Conservation (phyloP, 805 yeast species). For the Yueomyces sinensis region DNA sequence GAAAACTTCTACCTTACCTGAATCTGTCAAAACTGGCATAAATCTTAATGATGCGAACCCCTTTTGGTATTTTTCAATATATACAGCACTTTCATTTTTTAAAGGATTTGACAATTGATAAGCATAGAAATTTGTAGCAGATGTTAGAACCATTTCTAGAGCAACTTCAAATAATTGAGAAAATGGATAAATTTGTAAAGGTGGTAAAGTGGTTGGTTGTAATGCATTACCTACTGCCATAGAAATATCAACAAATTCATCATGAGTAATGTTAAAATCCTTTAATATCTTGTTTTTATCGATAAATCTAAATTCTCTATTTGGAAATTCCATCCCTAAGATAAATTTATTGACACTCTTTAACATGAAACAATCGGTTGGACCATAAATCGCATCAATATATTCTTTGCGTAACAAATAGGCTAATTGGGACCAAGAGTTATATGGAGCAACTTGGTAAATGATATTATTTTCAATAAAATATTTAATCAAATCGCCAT, state of each 20-base stretch:
- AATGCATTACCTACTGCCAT: conserved; percentile 68
- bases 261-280: conserved; percentile 47
- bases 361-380: conserved; percentile 63
- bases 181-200: conserved; percentile 25
- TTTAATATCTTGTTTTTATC: conserved; percentile 43
- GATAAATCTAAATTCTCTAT: conserved; percentile 53
- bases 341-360: conserved; percentile 57
- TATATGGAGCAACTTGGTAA: conserved; percentile 70
- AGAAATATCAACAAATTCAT: conserved; percentile 63
- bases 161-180: conserved; percentile 24
- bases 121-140: conserved; percentile 34
- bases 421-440: conserved; percentile 67
- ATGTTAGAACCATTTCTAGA: conserved; percentile 27
- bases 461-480: conserved; percentile 45
- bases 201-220: conserved; percentile 51
- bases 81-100: conserved; percentile 26
- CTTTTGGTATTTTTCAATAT: conserved; percentile 39
- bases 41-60: conserved; percentile 58
- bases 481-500: conserved; percentile 41
- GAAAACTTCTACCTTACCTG: conserved; percentile 57
- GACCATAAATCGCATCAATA: conserved; percentile 71
- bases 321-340: conserved; percentile 52
- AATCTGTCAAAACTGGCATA: conserved; percentile 58
- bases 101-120: conserved; percentile 28
- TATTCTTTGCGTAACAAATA: conserved; percentile 44